phyloP scores from a whole-genome alignment of 1,284 basidiomycete genomes.

The Sporisorium sorghi region DNA sequence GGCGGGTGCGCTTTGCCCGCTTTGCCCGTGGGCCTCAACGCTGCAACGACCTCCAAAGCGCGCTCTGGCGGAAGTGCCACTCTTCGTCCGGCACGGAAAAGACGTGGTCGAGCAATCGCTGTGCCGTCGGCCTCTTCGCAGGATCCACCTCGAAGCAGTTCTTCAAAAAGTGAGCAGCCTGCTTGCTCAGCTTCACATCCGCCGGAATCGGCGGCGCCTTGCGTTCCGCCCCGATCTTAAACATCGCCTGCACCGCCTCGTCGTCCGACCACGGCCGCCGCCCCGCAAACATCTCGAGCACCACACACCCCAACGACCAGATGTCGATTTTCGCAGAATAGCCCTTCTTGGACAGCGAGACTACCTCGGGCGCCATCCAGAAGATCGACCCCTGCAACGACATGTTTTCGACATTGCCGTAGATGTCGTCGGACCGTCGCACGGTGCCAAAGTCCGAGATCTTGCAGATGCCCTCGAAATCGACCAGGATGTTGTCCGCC shows the following conservation, averaged over 20 bases:
- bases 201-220: constrained; percentile 88
- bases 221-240: constrained; percentile 86
- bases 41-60: constrained; percentile 46
- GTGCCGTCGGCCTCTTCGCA: constrained; percentile 83
- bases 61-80: constrained; percentile 60
- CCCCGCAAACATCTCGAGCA: constrained; percentile 98
- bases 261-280: constrained; percentile 90
- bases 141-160: constrained; percentile 93
- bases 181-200: constrained; percentile 79
- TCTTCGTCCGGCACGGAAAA: constrained; percentile 74
- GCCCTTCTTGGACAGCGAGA: constrained; percentile 79
- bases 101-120: constrained; percentile 82
- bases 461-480: constrained; percentile 91
- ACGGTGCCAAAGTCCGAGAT: constrained; percentile 88
- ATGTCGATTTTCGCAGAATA: constrained; percentile 98
- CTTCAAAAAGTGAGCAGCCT: constrained; percentile 86
- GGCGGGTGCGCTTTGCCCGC: too few relatives aligned
- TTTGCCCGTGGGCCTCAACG: constrained; percentile 11
- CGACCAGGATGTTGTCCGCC: constrained; percentile 97
- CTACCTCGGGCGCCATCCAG: constrained; percentile 99
- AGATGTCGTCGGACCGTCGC: constrained; percentile 76
- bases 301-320: constrained; percentile 97
- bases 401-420: constrained; percentile 80
- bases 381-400: constrained; percentile 94
- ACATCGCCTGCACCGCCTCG: constrained; percentile 91